These are phyloP conservation scores for Cupressus sempervirens DNA, from an alignment of 75 land plant species.

Conservation along the genomic window DNA sequence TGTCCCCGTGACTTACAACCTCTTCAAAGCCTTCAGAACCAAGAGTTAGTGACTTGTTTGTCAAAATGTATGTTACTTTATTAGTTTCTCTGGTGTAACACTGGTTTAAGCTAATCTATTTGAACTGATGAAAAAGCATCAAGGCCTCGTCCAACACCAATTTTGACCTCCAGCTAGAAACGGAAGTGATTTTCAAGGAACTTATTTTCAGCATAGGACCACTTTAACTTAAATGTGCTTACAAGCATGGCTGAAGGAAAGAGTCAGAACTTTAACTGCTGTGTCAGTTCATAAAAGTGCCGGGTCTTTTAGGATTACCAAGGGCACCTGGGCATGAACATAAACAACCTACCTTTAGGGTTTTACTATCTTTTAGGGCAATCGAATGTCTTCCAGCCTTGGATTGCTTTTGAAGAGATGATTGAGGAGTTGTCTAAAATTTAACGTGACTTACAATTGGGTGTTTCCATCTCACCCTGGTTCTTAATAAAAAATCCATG, in stretches of 20 bases:
- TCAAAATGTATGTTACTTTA: no score
- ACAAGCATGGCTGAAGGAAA: not conserved
- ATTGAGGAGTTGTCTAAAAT: not conserved
- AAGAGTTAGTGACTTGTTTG: not conserved
- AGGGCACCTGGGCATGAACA: not conserved
- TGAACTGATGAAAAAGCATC: not conserved
- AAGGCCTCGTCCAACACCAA: not conserved
- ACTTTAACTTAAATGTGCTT: not conserved
- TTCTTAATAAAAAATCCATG: not conserved
- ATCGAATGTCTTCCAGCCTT: not conserved
- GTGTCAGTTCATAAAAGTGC: not conserved
- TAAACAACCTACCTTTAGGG: not conserved
- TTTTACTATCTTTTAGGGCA: not conserved
- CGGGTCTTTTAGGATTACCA: not conserved
- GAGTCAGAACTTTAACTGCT: not conserved
- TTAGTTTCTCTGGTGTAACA: not conserved
- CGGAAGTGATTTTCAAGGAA: not conserved
- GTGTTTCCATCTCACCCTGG: not conserved
- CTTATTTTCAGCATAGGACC: not conserved
- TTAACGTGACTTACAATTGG: not conserved
- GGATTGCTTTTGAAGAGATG: not conserved
- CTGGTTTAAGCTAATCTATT: not conserved
- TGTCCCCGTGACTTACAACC: not conserved
- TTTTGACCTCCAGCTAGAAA: not conserved
- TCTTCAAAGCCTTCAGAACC: not conserved